A percentile compares a stretch with the other conserved stretches of the same genome.
These are phyloP conservation scores for Rusavskia elegans DNA, from an alignment of 495 filamentous ascomycete species.

Conservation along the genomic window DNA sequence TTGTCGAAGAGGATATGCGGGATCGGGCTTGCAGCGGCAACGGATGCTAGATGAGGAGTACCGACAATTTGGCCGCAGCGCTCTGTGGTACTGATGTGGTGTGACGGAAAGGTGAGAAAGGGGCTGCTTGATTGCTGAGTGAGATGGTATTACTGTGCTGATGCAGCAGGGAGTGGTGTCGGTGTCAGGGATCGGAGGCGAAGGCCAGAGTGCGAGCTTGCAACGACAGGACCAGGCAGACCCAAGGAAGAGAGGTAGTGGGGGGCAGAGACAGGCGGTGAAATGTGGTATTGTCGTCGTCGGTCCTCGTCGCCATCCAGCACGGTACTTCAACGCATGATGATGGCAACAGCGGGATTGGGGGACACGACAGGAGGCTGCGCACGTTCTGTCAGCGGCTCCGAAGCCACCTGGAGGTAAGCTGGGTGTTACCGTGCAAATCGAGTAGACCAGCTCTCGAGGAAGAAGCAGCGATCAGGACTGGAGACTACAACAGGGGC, in stretches of 20 bases:
- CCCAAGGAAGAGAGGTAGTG: too few species aligned
- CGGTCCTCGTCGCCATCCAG: too few species aligned
- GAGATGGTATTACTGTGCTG: neutral
- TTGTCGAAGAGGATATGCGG: neutral
- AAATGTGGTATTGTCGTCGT: too few species aligned
- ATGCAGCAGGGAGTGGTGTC: neutral
- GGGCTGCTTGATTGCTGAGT: neutral
- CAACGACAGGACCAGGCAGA: too few species aligned
- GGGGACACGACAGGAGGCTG: neutral
- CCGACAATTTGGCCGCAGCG: neutral
- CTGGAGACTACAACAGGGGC: too few species aligned
- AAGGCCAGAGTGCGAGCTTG: too few species aligned
- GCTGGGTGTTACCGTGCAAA: neutral
- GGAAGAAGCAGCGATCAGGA: too few species aligned
- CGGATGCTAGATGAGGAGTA: neutral
- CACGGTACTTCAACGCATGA: neutral
- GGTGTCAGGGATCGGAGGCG: too few species aligned
- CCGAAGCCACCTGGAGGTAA: neutral
- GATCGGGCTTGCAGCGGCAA: neutral
- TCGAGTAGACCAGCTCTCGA: neutral
- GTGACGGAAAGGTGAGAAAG: neutral
- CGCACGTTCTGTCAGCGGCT: neutral
- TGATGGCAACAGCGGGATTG: neutral
- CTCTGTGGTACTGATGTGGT: neutral
- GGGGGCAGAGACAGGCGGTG: too few species aligned